Evolutionary conservation across 371 early-diverging fungal species (phyloP).

Genomic region (Saksenaea oblongispora): DNA sequence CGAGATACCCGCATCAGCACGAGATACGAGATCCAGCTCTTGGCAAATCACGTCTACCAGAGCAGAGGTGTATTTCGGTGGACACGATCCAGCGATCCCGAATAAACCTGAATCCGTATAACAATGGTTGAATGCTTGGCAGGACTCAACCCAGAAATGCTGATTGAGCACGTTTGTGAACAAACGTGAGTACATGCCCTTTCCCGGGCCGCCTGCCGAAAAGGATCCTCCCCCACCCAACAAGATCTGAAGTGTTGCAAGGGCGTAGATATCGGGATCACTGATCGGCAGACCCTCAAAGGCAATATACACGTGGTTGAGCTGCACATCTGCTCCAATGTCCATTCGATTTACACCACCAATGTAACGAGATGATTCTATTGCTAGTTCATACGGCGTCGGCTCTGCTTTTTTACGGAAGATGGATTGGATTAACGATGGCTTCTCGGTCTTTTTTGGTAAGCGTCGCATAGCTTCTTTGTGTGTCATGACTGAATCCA

Average conservation of each 20-base stretch:
- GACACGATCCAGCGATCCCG: slow-evolving; percentile 90
- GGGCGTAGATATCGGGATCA: slow-evolving; percentile 88
- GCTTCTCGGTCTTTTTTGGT: slow-evolving; percentile 12
- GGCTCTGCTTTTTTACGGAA: not conserved
- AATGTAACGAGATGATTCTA: slow-evolving; percentile 69
- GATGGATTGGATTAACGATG: not conserved
- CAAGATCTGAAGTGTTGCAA: slow-evolving; percentile 88
- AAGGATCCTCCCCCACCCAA: slow-evolving; percentile 97
- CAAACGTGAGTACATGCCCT: slow-evolving; percentile 97
- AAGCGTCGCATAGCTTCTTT: slow-evolving; percentile 27
- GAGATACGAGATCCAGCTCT: slow-evolving; percentile 77
- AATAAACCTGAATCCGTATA: slow-evolving; percentile 92
- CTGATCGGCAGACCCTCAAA: slow-evolving; percentile 83
- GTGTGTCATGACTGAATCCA: slow-evolving; percentile 42
- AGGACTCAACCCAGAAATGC: slow-evolving; percentile 92
- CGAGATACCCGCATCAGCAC: slow-evolving; percentile 34
- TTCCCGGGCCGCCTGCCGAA: slow-evolving; percentile 98
- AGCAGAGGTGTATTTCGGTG: slow-evolving; percentile 64
- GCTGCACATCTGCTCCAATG: slow-evolving; percentile 61
- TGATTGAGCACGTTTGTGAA: slow-evolving; percentile 95
- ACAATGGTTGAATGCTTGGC: slow-evolving; percentile 88
- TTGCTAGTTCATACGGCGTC: slow-evolving; percentile 38
- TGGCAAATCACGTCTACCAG: slow-evolving; percentile 82
- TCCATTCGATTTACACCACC: slow-evolving; percentile 80
- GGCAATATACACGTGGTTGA: slow-evolving; percentile 88